Evolutionary conservation across 768 basidiomycete species (phyloP), one percentile per base, ranked within the genome.

Genomic region (Termitomyces sp.): DNA sequence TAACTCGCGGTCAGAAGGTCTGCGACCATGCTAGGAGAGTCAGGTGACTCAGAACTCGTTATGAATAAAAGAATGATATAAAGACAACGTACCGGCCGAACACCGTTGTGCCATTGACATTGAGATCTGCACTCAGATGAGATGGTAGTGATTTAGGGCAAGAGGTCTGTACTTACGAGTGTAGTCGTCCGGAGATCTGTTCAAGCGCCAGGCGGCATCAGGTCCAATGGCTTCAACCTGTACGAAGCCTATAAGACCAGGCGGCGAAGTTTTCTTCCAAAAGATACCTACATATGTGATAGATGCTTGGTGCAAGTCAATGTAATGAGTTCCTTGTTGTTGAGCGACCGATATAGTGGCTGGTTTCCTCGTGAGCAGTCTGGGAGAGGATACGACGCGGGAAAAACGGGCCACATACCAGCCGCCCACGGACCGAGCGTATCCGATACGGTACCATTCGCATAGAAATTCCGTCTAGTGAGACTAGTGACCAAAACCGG

Each of bases 401-500:
- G 7, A 17, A 34, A 32, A 51, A 47, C 41, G 5, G 21, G 38
- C 15, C 41, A 51, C 59, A 46, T 45, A 70, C 70, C 68, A 55
- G 71, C 67, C 22, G 74, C 73, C 71, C 74, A 75, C 17, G 70
- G 69, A 22, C 63, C 72, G 30, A 74, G 63, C 11, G 61, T 53
- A 57, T 77, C 74, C 22, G 64, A 59, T 17, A 76, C 62, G 2
- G 70, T 74, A 14, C 73, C 73, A 58, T 72, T 61, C 28, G 66
- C 55, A 48, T 66, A 62, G 64, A 76, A 75, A 17, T 59, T 65
- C 15, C 76, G 68, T 28, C 74, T 60, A 3, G 74, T 75, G 49
- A 76, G 62, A 56, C 70, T 71, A 15, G 75, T 76, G 37, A 76
- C 71, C 9, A 76, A 62, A 21, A 77, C 71, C 0, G 75, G 74